Conservation (phyloP, 768 basidiomycete species). For the Hypsizygus marmoreus region DNA sequence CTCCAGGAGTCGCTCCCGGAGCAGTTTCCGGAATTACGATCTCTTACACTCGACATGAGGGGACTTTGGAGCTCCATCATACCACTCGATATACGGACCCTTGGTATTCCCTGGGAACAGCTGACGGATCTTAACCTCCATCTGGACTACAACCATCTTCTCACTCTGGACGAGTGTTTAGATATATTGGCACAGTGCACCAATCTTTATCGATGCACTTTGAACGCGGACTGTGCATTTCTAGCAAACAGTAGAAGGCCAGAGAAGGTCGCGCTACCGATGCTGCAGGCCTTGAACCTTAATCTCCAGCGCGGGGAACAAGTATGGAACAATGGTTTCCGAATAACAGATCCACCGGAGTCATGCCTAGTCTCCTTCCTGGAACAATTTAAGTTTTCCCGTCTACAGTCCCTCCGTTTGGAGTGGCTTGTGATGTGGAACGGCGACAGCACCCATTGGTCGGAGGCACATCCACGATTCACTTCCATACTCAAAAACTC, state of each 20-base stretch:
- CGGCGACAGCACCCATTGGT: conserved; percentile 7
- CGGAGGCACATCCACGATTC: conserved; percentile 26
- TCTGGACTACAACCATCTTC: conserved; percentile 31
- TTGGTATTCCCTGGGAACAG: conserved; percentile 41
- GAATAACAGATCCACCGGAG: conserved; percentile 17
- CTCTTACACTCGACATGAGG: conserved; percentile 32
- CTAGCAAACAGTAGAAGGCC: conserved; percentile 2
- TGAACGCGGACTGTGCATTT: conserved; percentile 34
- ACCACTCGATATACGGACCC: conserved; percentile 23
- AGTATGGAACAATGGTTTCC: background rate
- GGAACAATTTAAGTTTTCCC: conserved; percentile 27
- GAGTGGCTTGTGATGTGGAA: conserved; percentile 32
- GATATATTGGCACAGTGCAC: conserved; percentile 32
- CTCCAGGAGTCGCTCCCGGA: conserved; percentile 24
- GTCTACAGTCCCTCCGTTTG: conserved; percentile 32
- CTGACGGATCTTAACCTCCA: conserved; percentile 39
- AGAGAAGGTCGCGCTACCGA: conserved; percentile 25
- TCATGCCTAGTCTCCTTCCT: conserved; percentile 33
- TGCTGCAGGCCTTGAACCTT: conserved; percentile 34
- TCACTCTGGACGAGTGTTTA: conserved; percentile 38
- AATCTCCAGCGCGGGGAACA: conserved; percentile 28
- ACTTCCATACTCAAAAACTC: conserved; percentile 27
- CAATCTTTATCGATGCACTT: conserved; percentile 31
- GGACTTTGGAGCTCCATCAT: conserved; percentile 22
- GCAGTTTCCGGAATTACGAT: conserved; percentile 29